These are phyloP conservation scores for Suhomyces coccinellae DNA, from an alignment of 1,139 yeast genomes.

Conservation along the genomic window DNA sequence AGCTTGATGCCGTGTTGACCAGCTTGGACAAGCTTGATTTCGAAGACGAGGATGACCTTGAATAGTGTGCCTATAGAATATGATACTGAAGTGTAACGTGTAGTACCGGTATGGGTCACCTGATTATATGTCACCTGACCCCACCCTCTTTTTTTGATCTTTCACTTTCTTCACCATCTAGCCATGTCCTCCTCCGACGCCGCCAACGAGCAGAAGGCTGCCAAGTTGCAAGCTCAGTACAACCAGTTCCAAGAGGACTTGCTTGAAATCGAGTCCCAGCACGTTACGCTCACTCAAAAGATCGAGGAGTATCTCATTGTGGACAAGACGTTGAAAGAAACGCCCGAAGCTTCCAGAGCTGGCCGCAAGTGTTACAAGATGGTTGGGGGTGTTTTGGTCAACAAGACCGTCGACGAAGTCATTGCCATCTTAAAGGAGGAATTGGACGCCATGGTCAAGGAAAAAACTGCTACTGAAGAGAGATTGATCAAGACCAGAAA, in stretches of 20 bases:
- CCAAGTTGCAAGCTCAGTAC: slow-evolving; percentile 57
- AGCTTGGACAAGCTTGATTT: slow-evolving; percentile 38
- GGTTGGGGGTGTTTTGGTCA: slow-evolving; percentile 92
- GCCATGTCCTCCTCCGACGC: slow-evolving; percentile 14
- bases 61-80: slow-evolving; percentile 2
- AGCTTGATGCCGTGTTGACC: slow-evolving; percentile 33
- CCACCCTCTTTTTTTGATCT: no score
- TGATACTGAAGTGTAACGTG: not conserved
- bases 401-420: slow-evolving; percentile 77
- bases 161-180: not conserved
- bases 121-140: not conserved
- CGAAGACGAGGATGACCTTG: slow-evolving; percentile 28
- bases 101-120: not conserved
- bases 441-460: slow-evolving; percentile 31
- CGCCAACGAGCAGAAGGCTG: slow-evolving; percentile 42
- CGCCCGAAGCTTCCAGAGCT: slow-evolving; percentile 46
- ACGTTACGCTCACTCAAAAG: slow-evolving; percentile 48
- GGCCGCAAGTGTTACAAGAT: slow-evolving; percentile 85
- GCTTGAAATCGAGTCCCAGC: slow-evolving; percentile 56
- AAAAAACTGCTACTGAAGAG: slow-evolving; percentile 45
- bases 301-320: slow-evolving; percentile 45
- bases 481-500: slow-evolving; percentile 49
- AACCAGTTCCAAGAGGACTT: slow-evolving; percentile 63
- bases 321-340: slow-evolving; percentile 50
- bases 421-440: slow-evolving; percentile 66